These are phyloP conservation scores for Bonia amplexicaulis DNA, from an alignment of 176 grass and related monocot genomes.

Conservation along the genomic window DNA sequence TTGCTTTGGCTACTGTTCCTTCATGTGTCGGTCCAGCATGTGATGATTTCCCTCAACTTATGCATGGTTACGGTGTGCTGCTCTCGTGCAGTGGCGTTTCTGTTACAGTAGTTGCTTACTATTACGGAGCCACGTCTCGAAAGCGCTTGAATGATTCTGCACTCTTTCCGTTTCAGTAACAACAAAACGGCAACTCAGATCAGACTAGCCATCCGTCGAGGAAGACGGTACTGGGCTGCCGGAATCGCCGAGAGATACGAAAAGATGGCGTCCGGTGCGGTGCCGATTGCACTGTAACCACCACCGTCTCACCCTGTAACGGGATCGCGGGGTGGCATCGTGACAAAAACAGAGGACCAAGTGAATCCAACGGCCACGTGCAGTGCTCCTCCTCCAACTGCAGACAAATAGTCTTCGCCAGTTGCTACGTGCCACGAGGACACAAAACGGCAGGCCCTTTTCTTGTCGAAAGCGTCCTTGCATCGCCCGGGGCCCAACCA, in stretches of 20 bases:
- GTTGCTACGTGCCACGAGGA: neutral
- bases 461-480: neutral
- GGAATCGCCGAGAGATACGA: neutral
- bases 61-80: neutral
- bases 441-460: neutral
- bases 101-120: neutral
- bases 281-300: neutral
- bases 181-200: neutral
- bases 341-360: conserved; percentile 29
- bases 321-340: neutral
- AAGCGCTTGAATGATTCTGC: neutral
- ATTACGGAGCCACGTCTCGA: neutral
- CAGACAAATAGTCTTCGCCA: conserved; percentile 4
- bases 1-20: neutral
- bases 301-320: neutral
- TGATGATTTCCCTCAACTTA: neutral
- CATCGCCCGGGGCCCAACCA: neutral
- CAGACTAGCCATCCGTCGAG: neutral
- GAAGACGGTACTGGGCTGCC: neutral
- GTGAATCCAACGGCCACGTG: conserved; percentile 36
- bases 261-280: neutral
- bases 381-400: neutral
- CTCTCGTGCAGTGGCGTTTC: neutral
- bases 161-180: neutral
- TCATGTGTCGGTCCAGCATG: neutral